phyloP scores from a whole-genome alignment of 192 early-diverging fungal species.

The Neocallimastix lanati region DNA sequence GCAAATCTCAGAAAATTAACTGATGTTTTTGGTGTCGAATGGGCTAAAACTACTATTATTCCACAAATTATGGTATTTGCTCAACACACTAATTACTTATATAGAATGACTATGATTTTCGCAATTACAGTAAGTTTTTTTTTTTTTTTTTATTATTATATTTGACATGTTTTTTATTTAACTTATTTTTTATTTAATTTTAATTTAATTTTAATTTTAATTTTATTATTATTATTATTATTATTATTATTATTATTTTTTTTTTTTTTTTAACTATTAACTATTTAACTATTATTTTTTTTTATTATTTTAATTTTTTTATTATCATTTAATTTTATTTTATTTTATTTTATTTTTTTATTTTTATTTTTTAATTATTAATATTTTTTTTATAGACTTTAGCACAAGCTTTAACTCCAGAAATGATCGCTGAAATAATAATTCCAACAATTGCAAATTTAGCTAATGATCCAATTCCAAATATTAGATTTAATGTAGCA shows the following conservation, averaged over 20 bases:
- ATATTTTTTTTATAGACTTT: constrained; percentile 35
- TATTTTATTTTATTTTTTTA: too few relatives aligned
- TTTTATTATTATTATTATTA: too few relatives aligned
- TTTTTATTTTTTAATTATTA: too few relatives aligned
- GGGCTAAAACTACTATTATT: constrained; percentile 86
- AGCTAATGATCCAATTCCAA: constrained; percentile 86
- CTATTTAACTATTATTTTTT: too few relatives aligned
- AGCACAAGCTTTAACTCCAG: constrained; percentile 64
- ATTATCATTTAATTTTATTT: too few relatives aligned
- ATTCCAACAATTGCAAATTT: constrained; percentile 71
- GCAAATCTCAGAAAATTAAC: constrained; percentile 84
- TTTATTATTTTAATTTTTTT: too few relatives aligned
- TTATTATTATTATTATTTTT: too few relatives aligned
- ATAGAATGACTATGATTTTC: constrained; percentile 96
- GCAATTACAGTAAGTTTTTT: constrained; percentile 59
- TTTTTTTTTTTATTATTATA: not conserved
- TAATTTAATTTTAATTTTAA: too few relatives aligned
- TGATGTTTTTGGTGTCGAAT: constrained; percentile 96
- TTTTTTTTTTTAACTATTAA: too few relatives aligned
- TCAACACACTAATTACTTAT: constrained; percentile 83
- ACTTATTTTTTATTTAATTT: too few relatives aligned
- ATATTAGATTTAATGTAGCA: constrained; percentile 98
- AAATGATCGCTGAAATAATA: constrained; percentile 74
- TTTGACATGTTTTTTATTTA: too few relatives aligned
- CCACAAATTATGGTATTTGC: constrained; percentile 85